A percentile compares a stretch with the other conserved stretches of the same genome.
Conservation (phyloP, 306 rosid genomes). For the Cotoneaster glaucophyllus region DNA sequence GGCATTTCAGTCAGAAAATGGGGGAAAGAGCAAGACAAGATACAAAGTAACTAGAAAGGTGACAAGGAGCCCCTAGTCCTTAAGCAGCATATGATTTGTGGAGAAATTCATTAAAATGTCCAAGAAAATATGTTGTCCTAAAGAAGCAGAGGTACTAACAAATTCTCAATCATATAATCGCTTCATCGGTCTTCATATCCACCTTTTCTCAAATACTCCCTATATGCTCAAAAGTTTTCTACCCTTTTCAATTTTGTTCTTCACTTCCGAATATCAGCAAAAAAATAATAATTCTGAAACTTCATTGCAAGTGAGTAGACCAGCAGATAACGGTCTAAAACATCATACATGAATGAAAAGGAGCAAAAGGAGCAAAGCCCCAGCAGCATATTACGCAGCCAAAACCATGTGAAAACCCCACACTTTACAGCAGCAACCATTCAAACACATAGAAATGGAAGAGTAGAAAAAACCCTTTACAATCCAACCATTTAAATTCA, state of each 20-base stretch:
- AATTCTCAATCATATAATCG: neutral
- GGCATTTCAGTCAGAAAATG: slow-evolving; percentile 1
- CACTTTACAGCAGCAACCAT: neutral
- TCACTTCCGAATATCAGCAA: neutral
- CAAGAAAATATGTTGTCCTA: neutral
- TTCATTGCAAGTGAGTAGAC: neutral
- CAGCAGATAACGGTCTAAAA: neutral
- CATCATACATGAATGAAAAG: too few relatives aligned
- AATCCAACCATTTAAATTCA: slow-evolving; percentile 20
- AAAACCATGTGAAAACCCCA: neutral
- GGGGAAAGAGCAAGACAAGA: neutral
- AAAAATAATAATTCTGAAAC: neutral
- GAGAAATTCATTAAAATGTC: neutral
- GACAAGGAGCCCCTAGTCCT: slow-evolving; percentile 5
- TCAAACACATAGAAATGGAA: neutral
- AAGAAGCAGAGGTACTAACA: neutral
- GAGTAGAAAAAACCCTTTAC: slow-evolving; percentile 1
- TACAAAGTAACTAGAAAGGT: neutral
- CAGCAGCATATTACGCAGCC: neutral
- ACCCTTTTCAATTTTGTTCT: neutral
- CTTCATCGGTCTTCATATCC: neutral
- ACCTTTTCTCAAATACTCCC: neutral
- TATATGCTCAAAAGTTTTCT: neutral
- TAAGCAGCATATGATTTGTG: neutral
- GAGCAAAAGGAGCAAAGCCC: neutral